phyloP scores from a whole-genome alignment of 2,329 filamentous ascomycete species.

The Sclerotiophoma versabilis region DNA sequence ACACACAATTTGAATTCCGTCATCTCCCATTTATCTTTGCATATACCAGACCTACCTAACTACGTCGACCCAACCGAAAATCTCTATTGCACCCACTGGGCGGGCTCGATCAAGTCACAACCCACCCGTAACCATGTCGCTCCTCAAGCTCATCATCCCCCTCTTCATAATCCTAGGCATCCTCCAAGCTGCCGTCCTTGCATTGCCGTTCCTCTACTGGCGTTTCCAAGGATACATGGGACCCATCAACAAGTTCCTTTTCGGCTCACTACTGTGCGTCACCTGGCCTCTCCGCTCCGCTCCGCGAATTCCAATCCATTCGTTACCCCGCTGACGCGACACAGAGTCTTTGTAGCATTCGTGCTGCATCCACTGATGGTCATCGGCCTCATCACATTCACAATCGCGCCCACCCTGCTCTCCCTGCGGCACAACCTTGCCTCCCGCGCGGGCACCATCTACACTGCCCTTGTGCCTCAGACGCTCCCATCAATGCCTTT shows the following conservation, averaged over 20 bases:
- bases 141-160: background rate
- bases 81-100: too few species aligned
- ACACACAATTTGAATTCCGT: too few species aligned
- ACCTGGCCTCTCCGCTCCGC: background rate
- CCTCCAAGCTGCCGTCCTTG: constrained; percentile 1
- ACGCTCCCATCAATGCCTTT: background rate
- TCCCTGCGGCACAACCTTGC: background rate
- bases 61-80: too few species aligned
- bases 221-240: background rate
- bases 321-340: background rate
- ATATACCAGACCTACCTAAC: too few species aligned
- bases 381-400: constrained; percentile 6
- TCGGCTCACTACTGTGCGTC: background rate
- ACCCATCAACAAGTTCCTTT: background rate
- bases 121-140: background rate
- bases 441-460: background rate
- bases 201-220: constrained; percentile 3
- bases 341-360: constrained; percentile 1
- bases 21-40: too few species aligned
- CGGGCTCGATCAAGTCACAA: too few species aligned
- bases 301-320: background rate
- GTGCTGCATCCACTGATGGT: constrained; percentile 3
- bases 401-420: constrained; percentile 8
- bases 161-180: constrained; percentile 1
- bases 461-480: background rate